Evolutionary conservation across 176 grass and related monocot species (phyloP).

Genomic region (Hsuehochloa calcarea): DNA sequence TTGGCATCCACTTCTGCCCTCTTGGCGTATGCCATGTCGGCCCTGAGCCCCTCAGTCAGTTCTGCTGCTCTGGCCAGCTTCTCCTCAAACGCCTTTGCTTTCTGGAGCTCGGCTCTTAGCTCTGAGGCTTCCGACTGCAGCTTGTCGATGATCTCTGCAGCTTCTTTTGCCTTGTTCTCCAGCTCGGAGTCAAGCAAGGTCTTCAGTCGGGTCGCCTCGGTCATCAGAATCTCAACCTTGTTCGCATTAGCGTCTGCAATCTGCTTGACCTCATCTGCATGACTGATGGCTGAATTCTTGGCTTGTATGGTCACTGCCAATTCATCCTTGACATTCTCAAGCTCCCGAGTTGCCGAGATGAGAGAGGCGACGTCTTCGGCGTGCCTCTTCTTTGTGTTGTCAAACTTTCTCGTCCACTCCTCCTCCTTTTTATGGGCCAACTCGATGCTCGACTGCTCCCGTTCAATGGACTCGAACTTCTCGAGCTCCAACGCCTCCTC

Average conservation of each 20-base stretch:
- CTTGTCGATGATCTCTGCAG: conserved; percentile 30
- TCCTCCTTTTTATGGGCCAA: conserved; percentile 43
- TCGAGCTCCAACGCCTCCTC: conserved; percentile 76
- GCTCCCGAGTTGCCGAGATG: conserved; percentile 48
- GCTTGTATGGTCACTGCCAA: conserved; percentile 43
- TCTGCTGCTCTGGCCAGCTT: conserved; percentile 42
- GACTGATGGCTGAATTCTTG: conserved; percentile 38
- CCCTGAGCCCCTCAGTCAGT: conserved; percentile 44
- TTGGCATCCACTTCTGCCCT: conserved; percentile 52
- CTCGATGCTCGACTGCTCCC: conserved; percentile 60
- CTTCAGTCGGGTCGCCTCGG: conserved; percentile 46
- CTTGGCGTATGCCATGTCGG: conserved; percentile 62
- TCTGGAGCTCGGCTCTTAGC: conserved; percentile 40
- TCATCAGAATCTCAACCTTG: conserved; percentile 38
- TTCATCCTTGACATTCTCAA: conserved; percentile 49
- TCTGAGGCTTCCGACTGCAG: conserved; percentile 31
- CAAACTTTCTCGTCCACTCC: conserved; percentile 55
- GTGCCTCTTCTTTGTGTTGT: conserved; percentile 46
- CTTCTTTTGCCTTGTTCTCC: conserved; percentile 45
- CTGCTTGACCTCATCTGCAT: conserved; percentile 43
- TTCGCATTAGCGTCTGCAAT: conserved; percentile 39
- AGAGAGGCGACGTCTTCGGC: conserved; percentile 48
- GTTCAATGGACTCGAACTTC: conserved; percentile 65
- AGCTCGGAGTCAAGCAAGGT: conserved; percentile 36
- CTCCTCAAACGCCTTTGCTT: conserved; percentile 42